A percentile compares a stretch with the other conserved stretches of the same genome.
These are phyloP conservation scores for Ogataea chonburiensis DNA, from an alignment of 805 yeast genomes.

Conservation along the genomic window DNA sequence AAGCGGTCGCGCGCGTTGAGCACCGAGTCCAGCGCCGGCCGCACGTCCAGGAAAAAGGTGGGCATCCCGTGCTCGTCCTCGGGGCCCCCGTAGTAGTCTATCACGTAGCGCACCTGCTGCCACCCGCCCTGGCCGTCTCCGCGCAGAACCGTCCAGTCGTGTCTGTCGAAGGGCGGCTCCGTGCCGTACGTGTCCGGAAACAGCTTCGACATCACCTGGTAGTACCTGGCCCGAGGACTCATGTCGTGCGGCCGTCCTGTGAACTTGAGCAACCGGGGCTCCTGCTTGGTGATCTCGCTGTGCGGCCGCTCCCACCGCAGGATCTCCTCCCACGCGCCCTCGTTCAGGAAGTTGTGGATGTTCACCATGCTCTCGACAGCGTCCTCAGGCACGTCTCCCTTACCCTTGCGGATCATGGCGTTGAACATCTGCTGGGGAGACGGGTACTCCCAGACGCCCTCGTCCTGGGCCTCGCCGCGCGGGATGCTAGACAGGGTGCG, in stretches of 20 bases:
- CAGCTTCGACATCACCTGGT: constrained; percentile 59
- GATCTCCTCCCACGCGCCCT: constrained; percentile 96
- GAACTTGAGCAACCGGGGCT: constrained; percentile 79
- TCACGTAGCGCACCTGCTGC: constrained; percentile 82
- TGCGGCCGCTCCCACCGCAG: constrained; percentile 85
- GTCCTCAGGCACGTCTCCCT: constrained; percentile 87
- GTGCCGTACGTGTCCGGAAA: constrained; percentile 73
- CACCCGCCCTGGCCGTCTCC: constrained; percentile 51
- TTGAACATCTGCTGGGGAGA: constrained; percentile 99
- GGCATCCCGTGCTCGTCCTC: constrained; percentile 86
- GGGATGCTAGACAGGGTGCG: constrained; percentile 87
- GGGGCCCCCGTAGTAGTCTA: constrained; percentile 95
- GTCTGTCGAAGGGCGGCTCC: constrained; percentile 95
- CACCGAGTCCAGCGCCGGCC: constrained; percentile 85
- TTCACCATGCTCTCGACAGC: constrained; percentile 97
- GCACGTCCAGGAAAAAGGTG: constrained; percentile 85
- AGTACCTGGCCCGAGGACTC: constrained; percentile 80
- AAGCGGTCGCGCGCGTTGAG: constrained; percentile 67
- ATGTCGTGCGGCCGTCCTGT: constrained; percentile 89
- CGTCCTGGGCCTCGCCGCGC: constrained; percentile 59
- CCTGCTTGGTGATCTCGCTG: constrained; percentile 49
- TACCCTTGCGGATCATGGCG: constrained; percentile 95
- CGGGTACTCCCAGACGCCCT: constrained; percentile 97
- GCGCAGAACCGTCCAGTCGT: constrained; percentile 96
- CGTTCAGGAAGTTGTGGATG: constrained; percentile 93